Evolutionary conservation across 1,139 yeast genomes (phyloP).

Genomic region (Candida albicans): DNA sequence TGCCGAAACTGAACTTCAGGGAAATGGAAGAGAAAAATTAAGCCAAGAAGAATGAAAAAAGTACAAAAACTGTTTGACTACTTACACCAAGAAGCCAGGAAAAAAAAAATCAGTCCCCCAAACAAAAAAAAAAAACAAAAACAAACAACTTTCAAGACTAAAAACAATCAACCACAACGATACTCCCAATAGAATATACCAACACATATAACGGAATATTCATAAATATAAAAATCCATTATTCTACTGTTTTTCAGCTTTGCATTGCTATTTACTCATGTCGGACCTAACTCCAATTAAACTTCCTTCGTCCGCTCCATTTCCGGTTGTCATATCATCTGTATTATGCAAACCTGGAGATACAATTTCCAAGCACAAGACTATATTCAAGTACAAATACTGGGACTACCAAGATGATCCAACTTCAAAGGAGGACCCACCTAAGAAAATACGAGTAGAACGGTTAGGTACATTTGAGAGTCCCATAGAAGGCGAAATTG

Average conservation of each 20-base stretch:
- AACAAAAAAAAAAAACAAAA: not conserved
- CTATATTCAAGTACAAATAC: conserved; percentile 62
- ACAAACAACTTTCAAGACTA: not conserved
- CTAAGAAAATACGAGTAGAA: conserved; percentile 53
- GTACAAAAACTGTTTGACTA: not conserved
- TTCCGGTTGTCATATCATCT: conserved; percentile 65
- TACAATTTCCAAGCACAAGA: conserved; percentile 49
- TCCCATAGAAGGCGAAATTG: conserved; percentile 75
- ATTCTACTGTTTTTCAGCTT: not conserved
- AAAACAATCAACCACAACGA: not conserved
- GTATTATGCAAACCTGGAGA: conserved; percentile 49
- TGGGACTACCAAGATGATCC: conserved; percentile 68
- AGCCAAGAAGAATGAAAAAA: not conserved
- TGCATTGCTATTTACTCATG: conserved; percentile 16
- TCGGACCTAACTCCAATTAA: conserved; percentile 36
- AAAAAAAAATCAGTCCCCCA: not conserved
- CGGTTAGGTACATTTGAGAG: conserved; percentile 73
- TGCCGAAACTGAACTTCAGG: too few relatives aligned
- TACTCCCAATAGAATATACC: not conserved
- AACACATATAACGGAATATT: not conserved
- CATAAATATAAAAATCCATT: not conserved
- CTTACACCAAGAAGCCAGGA: too few relatives aligned
- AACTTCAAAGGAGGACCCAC: conserved; percentile 43
- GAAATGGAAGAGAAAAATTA: not conserved
- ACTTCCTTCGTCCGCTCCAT: conserved; percentile 60